Percentiles rank a stretch among this genome's conserved stretches.
These are phyloP conservation scores for Polyporus tsugae DNA, from an alignment of 1,284 basidiomycete genomes.

Conservation along the genomic window DNA sequence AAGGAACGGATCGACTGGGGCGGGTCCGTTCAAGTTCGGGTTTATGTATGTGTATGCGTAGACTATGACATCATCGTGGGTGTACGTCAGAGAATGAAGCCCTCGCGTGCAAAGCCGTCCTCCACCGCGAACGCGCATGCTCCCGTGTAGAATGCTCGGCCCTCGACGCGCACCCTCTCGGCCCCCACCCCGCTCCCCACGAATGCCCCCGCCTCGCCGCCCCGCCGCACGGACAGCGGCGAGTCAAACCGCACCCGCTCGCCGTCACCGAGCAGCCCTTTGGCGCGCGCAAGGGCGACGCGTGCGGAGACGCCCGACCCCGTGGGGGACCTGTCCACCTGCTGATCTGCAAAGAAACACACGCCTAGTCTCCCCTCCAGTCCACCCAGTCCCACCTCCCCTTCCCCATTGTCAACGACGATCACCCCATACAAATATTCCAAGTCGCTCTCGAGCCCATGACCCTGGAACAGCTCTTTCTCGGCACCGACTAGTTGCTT, in stretches of 20 bases:
- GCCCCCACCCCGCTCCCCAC: constrained; percentile 39
- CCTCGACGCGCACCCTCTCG: constrained; percentile 43
- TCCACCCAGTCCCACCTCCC: constrained; percentile 32
- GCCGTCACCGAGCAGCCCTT: constrained; percentile 40
- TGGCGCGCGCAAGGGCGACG: constrained; percentile 47
- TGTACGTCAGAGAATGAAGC: constrained; percentile 34
- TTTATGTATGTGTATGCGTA: constrained; percentile 31
- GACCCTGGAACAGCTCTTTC: constrained; percentile 40
- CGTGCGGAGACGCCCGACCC: constrained; percentile 53
- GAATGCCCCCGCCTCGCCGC: constrained; percentile 40
- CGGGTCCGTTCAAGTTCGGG: constrained; percentile 17
- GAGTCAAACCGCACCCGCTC: constrained; percentile 46
- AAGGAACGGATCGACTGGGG: constrained; percentile 5
- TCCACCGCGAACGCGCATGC: constrained; percentile 41
- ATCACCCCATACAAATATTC: constrained; percentile 50
- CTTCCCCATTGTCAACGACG: constrained; percentile 42
- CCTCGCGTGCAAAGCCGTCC: constrained; percentile 31
- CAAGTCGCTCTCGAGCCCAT: constrained; percentile 45
- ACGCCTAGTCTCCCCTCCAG: constrained; percentile 38
- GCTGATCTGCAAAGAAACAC: constrained; percentile 52
- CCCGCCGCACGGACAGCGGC: constrained; percentile 35
- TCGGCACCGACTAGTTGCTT: constrained; percentile 36
- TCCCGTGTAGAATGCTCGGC: constrained; percentile 46
- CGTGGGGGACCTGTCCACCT: constrained; percentile 53
- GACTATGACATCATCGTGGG: constrained; percentile 31